These are phyloP conservation scores for Rhizopogon vinicolor DNA, from an alignment of 768 basidiomycete species.

Conservation along the genomic window DNA sequence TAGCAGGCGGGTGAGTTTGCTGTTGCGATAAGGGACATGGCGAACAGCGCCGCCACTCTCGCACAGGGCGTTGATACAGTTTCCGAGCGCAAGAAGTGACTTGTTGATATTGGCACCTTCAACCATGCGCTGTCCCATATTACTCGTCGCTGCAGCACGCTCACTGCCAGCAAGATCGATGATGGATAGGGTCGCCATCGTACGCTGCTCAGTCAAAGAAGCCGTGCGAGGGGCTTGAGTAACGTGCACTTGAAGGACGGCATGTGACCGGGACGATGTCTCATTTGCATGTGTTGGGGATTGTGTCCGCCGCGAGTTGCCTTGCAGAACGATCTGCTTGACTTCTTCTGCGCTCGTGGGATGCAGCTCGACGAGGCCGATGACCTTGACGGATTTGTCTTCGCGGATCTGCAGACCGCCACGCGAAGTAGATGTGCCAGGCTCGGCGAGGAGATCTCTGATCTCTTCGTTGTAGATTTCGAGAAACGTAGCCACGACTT, in stretches of 20 bases:
- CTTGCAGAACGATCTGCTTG: slow-evolving; percentile 86
- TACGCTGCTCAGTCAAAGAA: slow-evolving; percentile 74
- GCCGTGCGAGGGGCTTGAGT: slow-evolving; percentile 84
- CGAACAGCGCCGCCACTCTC: slow-evolving; percentile 84
- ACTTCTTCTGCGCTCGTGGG: slow-evolving; percentile 89
- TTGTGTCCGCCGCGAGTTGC: slow-evolving; percentile 85
- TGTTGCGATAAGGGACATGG: slow-evolving; percentile 96
- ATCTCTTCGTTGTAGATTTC: slow-evolving; percentile 99
- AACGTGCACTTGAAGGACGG: slow-evolving; percentile 94
- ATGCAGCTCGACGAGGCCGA: slow-evolving; percentile 75
- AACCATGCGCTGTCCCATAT: slow-evolving; percentile 97
- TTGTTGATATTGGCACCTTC: slow-evolving; percentile 99
- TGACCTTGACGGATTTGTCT: slow-evolving; percentile 89
- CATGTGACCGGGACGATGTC: slow-evolving; percentile 95
- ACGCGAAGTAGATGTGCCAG: slow-evolving; percentile 53
- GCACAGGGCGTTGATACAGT: slow-evolving; percentile 98
- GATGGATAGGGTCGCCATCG: slow-evolving; percentile 90
- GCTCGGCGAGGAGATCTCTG: slow-evolving; percentile 85
- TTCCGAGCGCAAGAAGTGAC: slow-evolving; percentile 92
- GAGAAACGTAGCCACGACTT: slow-evolving; percentile 91
- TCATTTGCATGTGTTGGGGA: slow-evolving; percentile 96
- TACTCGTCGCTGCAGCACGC: slow-evolving; percentile 91
- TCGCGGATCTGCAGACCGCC: slow-evolving; percentile 93
- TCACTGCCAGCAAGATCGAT: slow-evolving; percentile 98
- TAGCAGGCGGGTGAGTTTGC: slow-evolving; percentile 94